Evolutionary conservation across 345 rosid genomes (phyloP).

Genomic region (Syzygium jambos): DNA sequence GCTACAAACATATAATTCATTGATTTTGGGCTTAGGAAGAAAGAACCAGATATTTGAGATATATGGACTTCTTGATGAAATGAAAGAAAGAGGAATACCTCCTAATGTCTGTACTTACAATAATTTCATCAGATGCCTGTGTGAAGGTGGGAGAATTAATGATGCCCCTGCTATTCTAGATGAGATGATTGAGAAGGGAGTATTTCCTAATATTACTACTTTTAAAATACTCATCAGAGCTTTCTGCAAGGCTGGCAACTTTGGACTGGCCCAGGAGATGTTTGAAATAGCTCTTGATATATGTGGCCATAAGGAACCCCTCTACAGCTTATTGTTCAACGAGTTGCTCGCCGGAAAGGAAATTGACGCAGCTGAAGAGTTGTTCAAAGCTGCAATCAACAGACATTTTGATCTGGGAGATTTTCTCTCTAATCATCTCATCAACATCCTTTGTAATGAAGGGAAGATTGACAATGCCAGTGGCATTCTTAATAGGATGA

Average conservation of each 20-base stretch:
- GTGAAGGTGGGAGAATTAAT: constrained; percentile 69
- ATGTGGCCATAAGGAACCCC: constrained; percentile 80
- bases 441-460: constrained; percentile 62
- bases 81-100: constrained; percentile 79
- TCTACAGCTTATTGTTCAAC: constrained; percentile 74
- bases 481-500: constrained; percentile 50
- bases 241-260: constrained; percentile 59
- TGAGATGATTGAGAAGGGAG: constrained; percentile 79
- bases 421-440: constrained; percentile 62
- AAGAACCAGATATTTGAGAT: constrained; percentile 82
- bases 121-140: constrained; percentile 61
- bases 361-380: constrained; percentile 48
- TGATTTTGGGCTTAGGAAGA: constrained; percentile 73
- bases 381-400: constrained; percentile 64
- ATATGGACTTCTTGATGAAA: constrained; percentile 88
- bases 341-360: constrained; percentile 62
- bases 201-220: constrained; percentile 58
- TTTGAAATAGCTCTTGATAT: constrained; percentile 68
- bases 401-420: constrained; percentile 54
- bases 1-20: constrained; percentile 77
- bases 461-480: constrained; percentile 57
- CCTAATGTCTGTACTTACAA: constrained; percentile 81
- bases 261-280: constrained; percentile 56
- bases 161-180: constrained; percentile 70
- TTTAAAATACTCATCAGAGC: constrained; percentile 70